A percentile compares a stretch with the other conserved stretches of the same genome.
phyloP scores from a whole-genome alignment of 192 early-diverging fungal genomes.

The Umbelopsis vinacea region DNA sequence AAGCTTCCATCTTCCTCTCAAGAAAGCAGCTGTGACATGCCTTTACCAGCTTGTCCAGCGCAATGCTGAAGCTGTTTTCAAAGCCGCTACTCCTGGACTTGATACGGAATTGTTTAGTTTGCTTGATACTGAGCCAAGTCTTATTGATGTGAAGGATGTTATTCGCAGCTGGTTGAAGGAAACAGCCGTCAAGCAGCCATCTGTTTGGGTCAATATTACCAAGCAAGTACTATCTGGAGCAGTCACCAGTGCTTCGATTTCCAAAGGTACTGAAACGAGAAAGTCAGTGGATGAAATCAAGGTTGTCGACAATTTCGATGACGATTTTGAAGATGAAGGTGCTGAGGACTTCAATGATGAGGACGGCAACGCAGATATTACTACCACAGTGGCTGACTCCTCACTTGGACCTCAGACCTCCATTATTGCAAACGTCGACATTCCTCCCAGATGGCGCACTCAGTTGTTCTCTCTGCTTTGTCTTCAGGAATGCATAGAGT shows the following conservation, averaged over 20 bases:
- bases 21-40: conserved; percentile 82
- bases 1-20: conserved; percentile 58
- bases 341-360: conserved; percentile 32
- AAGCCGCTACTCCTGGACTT: conserved; percentile 59
- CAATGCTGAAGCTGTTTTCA: conserved; percentile 73
- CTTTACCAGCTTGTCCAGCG: conserved; percentile 84
- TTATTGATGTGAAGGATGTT: conserved; percentile 63
- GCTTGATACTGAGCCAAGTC: conserved; percentile 71
- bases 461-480: conserved; percentile 81
- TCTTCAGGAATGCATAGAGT: conserved; percentile 66
- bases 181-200: conserved; percentile 66
- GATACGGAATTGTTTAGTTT: conserved; percentile 85
- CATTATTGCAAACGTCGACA: conserved; percentile 41
- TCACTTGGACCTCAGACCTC: conserved; percentile 31
- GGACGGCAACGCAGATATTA: conserved; percentile 30
- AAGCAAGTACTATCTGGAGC: conserved; percentile 78
- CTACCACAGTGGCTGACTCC: conserved; percentile 38
- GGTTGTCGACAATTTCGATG: conserved; percentile 32
- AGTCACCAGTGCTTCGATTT: conserved; percentile 46
- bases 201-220: conserved; percentile 82
- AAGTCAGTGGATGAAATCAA: conserved; percentile 1
- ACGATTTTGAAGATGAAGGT: conserved; percentile 42
- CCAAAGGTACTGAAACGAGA: conserved; percentile 28
- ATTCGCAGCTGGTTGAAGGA: conserved; percentile 65
- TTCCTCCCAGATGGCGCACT: conserved; percentile 75